Evolutionary conservation across 495 filamentous ascomycete species (phyloP).

Genomic region (Daldinia grandis): DNA sequence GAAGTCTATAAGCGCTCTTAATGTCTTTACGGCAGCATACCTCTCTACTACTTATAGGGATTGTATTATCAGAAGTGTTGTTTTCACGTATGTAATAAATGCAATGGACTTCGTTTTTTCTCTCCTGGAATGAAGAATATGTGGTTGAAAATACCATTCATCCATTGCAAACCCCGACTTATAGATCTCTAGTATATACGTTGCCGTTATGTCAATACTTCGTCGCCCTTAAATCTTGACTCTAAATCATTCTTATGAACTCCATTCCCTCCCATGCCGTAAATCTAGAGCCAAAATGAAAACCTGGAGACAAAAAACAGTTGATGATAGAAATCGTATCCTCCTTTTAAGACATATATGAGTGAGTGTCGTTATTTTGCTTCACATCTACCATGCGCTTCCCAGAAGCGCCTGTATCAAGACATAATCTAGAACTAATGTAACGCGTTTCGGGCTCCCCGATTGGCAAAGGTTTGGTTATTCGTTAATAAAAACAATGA

Average conservation of each 20-base stretch:
- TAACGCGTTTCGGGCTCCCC: conserved; percentile 14
- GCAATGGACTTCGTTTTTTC: too few species aligned
- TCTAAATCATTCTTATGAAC: neutral
- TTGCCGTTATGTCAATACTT: neutral
- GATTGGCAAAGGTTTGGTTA: neutral
- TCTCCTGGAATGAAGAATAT: neutral
- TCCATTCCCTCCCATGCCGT: neutral
- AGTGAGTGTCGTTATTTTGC: neutral
- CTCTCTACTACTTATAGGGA: too few species aligned
- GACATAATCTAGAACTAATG: neutral
- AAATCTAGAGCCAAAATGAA: neutral
- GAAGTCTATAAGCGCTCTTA: too few species aligned
- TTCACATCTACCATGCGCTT: neutral
- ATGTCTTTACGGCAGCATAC: too few species aligned
- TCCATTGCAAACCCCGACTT: neutral
- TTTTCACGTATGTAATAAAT: too few species aligned
- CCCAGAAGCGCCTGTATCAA: neutral
- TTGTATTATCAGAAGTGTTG: too few species aligned
- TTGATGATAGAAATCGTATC: neutral
- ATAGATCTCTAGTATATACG: neutral
- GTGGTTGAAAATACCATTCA: neutral
- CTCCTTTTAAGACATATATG: neutral
- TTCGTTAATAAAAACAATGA: neutral
- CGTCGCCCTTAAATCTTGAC: neutral
- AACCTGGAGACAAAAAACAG: neutral